Evolutionary conservation across 2,329 filamentous ascomycete species (phyloP), one percentile per base, ranked within the genome.

Genomic region (Xylaria digitata): DNA sequence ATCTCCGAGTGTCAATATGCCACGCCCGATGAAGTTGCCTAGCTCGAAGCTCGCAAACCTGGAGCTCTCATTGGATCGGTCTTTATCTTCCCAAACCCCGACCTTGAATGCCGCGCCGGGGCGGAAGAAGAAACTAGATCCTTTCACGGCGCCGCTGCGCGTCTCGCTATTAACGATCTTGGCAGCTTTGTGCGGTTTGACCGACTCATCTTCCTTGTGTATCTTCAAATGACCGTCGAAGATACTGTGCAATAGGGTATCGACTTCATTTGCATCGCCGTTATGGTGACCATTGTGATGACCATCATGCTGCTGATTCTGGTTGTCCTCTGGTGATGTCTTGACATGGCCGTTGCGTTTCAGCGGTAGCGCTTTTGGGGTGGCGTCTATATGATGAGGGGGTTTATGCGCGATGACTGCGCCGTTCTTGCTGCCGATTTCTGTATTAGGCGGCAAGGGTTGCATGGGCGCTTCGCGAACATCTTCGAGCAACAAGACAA

Each of bases 391-490:
- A 9, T 2, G 26, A 9, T 17, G 30, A 37, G 4, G n/a, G 21
- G 65, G 15, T 2, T 66, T 42, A 3, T 70, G 68, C 2, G 69
- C 30, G 17, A 71, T 64, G 34, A 75, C 61, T 6, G 74, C 74
- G 26, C 73, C 69, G 49, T 75, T 70, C 65, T 71, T 73, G 52
- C 67, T 68, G 11, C 70, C 73, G 17, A 75, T 76, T 6, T 74
- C 68, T 21, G 65, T 73, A 37, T 72, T 73, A 1, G 66, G 48
- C 0, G 78, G 73, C 57, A 82, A 80, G 0, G 81, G 80, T 30
- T 82, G 81, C 76, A 81, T 77, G 0, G 80, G 67, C 0, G 71
- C 75, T 52, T 82, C 81, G 11, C 73, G 77, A 1, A 79, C 73
- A 1, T 78, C 71, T 0, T 74, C 70, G 6, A 80, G 63, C 1